Conservation (phyloP, 805 yeast genomes). For the Sugiyamaella marilandica region DNA sequence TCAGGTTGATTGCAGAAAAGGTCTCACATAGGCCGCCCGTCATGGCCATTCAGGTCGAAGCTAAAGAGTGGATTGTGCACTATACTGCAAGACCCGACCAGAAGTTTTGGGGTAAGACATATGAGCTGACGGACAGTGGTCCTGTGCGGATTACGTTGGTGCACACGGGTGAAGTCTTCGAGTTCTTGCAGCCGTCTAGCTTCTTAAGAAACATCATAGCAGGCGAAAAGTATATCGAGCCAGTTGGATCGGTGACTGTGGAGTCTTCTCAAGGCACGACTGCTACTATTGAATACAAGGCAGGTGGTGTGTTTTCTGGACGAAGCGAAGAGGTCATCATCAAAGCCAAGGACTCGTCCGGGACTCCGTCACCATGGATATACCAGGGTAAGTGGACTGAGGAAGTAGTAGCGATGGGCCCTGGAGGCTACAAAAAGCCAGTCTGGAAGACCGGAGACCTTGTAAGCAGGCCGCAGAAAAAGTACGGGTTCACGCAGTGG, state of each 20-base stretch:
- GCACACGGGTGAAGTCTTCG: constrained; percentile 61
- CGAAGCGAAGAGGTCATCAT: constrained; percentile 61
- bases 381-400: constrained; percentile 82
- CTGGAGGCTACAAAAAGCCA: constrained; percentile 22
- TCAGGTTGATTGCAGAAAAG: constrained; percentile 75
- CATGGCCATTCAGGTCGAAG: constrained; percentile 75
- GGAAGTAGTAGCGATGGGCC: constrained; percentile 43
- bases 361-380: constrained; percentile 19
- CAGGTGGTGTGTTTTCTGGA: constrained; percentile 80
- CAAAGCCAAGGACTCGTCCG: constrained; percentile 33
- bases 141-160: constrained; percentile 52
- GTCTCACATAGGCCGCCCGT: constrained; percentile 84
- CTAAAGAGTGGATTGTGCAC: constrained; percentile 52
- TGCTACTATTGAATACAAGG: constrained; percentile 69
- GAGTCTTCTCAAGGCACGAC: constrained; percentile 62
- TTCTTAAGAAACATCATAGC: constrained; percentile 83
- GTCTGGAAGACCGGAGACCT: constrained; percentile 73
- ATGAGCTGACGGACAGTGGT: constrained; percentile 78
- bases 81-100: constrained; percentile 51
- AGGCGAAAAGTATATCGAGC: constrained; percentile 93
- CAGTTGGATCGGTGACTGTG: constrained; percentile 62
- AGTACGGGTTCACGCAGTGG: constrained; percentile 83
- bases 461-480: constrained; percentile 51
- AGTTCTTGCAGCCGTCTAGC: constrained; percentile 80
- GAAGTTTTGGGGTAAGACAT: constrained; percentile 92